Evolutionary conservation across 208 protist species (phyloP).

Genomic region (Kentomonas sorsogonicus): DNA sequence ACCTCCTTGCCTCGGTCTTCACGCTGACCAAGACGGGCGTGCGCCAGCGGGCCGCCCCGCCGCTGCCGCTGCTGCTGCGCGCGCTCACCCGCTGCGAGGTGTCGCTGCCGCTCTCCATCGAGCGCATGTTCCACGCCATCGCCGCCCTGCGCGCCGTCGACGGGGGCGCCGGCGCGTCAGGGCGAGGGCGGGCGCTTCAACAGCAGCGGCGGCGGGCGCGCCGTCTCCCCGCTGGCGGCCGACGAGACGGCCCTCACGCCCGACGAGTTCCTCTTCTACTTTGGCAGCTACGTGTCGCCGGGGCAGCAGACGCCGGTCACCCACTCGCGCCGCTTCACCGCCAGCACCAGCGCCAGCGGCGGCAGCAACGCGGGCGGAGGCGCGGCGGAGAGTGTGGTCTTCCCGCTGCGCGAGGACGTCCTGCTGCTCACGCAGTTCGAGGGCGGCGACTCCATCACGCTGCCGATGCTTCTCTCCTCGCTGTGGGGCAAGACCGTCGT

Average conservation of each 20-base stretch:
- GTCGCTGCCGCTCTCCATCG: slow-evolving; percentile 17
- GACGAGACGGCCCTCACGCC: slow-evolving; percentile 19
- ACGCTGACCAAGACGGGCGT: slow-evolving; percentile 22
- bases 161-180: background rate
- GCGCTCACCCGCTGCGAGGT: slow-evolving; percentile 15
- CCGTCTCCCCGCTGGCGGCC: slow-evolving; percentile 4
- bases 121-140: slow-evolving; percentile 48
- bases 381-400: background rate
- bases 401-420: slow-evolving; percentile 25
- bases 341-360: background rate
- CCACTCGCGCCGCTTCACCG: background rate
- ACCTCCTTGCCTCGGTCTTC: slow-evolving; percentile 34
- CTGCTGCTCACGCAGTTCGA: slow-evolving; percentile 61
- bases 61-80: slow-evolving; percentile 36
- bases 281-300: too few species aligned
- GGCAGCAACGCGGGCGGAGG: background rate
- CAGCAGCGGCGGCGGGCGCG: slow-evolving; percentile 1
- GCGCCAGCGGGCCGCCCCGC: slow-evolving; percentile 16
- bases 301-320: too few species aligned
- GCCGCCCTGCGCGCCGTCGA: slow-evolving; percentile 21
- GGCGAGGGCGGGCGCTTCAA: slow-evolving; percentile 13
- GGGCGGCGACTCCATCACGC: slow-evolving; percentile 27
- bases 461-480: slow-evolving; percentile 59
- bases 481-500: slow-evolving; percentile 59
- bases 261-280: slow-evolving; percentile 18